These are phyloP conservation scores for Phytophthora sp. DNA, from an alignment of 352 stramenopile species.

Conservation along the genomic window DNA sequence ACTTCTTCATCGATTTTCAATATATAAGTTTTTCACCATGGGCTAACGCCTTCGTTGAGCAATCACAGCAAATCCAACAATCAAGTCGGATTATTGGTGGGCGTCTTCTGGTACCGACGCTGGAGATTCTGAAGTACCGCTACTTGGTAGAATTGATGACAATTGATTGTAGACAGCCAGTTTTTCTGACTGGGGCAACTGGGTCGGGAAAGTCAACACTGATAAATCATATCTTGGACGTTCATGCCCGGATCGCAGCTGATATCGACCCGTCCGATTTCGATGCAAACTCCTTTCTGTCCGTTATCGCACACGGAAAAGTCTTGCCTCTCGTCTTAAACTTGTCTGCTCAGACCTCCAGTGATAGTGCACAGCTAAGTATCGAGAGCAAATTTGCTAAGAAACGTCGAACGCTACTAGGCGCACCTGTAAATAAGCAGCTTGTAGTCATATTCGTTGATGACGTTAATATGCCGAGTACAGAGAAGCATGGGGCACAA, in stretches of 20 bases:
- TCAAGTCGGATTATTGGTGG: conserved; percentile 17
- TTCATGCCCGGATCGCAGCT: conserved; percentile 26
- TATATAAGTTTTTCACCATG: conserved; percentile 71
- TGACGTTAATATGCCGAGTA: conserved; percentile 91
- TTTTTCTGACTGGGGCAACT: conserved; percentile 90
- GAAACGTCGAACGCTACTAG: conserved; percentile 93
- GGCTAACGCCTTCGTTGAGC: conserved; percentile 21
- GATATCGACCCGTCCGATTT: conserved; percentile 22
- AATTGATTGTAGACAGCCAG: conserved; percentile 65
- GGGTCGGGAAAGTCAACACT: conserved; percentile 90
- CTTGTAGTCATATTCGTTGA: conserved; percentile 89
- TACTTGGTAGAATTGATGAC: conserved; percentile 60
- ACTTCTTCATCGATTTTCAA: conserved; percentile 74
- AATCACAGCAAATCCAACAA: conserved; percentile 19
- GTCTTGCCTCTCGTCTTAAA: conserved; percentile 70
- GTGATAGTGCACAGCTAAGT: conserved; percentile 75
- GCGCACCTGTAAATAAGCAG: conserved; percentile 74
- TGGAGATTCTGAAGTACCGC: conserved; percentile 70
- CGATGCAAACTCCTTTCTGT: conserved; percentile 13
- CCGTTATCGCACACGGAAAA: conserved; percentile 27
- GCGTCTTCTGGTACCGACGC: conserved; percentile 63
- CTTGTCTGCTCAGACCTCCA: conserved; percentile 90
- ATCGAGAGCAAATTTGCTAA: conserved; percentile 92
- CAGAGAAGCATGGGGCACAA: conserved; percentile 76
- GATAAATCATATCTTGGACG: conserved; percentile 71